Percentiles rank a stretch among this genome's conserved stretches.
Evolutionary conservation across 1,139 yeast species (phyloP).

Genomic region (Scheffersomyces insectosa): DNA sequence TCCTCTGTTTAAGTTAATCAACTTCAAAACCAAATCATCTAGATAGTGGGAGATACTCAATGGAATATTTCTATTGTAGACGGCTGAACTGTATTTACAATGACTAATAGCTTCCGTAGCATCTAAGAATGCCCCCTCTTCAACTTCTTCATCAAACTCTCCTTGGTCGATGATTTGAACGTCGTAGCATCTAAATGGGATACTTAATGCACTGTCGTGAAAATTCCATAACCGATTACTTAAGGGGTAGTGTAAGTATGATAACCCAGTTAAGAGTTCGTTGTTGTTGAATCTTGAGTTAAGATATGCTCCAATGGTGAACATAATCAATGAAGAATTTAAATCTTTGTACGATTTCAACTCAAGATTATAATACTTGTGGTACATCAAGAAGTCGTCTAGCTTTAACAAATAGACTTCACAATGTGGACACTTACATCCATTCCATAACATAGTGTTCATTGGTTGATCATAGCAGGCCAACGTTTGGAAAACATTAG

Average conservation of each 20-base stretch:
- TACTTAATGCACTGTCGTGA: constrained; percentile 21
- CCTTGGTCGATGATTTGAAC: constrained; percentile 37
- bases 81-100: constrained; percentile 20
- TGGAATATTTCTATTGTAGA: constrained; percentile 18
- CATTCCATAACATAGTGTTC: constrained; percentile 74
- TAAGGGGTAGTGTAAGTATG: constrained; percentile 24
- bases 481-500: constrained; percentile 57
- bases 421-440: constrained; percentile 66
- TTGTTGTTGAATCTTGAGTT: constrained; percentile 29
- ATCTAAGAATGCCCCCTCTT: constrained; percentile 29
- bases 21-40: constrained; percentile 28
- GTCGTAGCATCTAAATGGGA: constrained; percentile 40
- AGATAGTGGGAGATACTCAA: constrained; percentile 35
- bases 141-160: constrained; percentile 38
- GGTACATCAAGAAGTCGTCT: constrained; percentile 62
- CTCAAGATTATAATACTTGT: constrained; percentile 52
- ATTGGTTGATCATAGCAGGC: constrained; percentile 70
- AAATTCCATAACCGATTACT: constrained; percentile 36
- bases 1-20: constrained; percentile 41
- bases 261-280: constrained; percentile 22
- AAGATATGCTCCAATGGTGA: constrained; percentile 49
- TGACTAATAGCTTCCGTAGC: constrained; percentile 14
- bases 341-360: constrained; percentile 55
- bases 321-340: constrained; percentile 57
- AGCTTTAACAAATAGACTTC: constrained; percentile 44